Evolutionary conservation across 2,329 filamentous ascomycete species (phyloP), one percentile per base, ranked within the genome.

Genomic region (Monosporascus ibericus): DNA sequence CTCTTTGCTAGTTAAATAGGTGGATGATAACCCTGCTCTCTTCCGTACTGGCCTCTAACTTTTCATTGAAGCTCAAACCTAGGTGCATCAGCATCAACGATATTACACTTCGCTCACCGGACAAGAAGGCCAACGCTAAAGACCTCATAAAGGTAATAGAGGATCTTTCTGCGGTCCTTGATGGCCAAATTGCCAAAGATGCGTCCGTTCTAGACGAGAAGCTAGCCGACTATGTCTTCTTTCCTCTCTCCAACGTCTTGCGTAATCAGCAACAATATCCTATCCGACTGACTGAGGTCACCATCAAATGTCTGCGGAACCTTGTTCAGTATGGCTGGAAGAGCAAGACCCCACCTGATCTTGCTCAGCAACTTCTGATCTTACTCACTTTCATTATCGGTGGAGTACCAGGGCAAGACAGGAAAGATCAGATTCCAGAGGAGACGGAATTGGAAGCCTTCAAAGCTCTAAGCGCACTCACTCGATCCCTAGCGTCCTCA

Each of bases 181-280:
- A 74, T 44, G 64, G 66, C 34, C 77, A 77, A 60, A 60, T 72
- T 27, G 62, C 66, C 42, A 63, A 62, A 24, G 75, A 82, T 57
- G 68, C 74, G 3, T 66, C 72, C 2, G 72, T 74, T 0, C 68
- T 97, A 18, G 90, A 96, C 67, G 79, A 85, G 49, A 92, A 91
- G 67, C 74, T 97, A 18, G 90, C 92, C 15, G 92, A 96, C 73
- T 99, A 97, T 75, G 81, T 88, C 64, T 97, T 97, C 75, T 96
- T 96, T 57, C 94, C 94, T 0, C 75, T 99, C 0, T 91, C 90
- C 0, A 87, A 94, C 60, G 83, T 97, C 39, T 86, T 99, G 62
- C 86, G 90, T 53, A 80, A 85, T 56, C 86, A 89, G 59, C 82
- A 87, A 56, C 77, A 80, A 47, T 82, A 92, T 50, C 85, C 92